These are phyloP conservation scores for Brassica cretica DNA, from an alignment of 345 rosid genomes.

Conservation along the genomic window DNA sequence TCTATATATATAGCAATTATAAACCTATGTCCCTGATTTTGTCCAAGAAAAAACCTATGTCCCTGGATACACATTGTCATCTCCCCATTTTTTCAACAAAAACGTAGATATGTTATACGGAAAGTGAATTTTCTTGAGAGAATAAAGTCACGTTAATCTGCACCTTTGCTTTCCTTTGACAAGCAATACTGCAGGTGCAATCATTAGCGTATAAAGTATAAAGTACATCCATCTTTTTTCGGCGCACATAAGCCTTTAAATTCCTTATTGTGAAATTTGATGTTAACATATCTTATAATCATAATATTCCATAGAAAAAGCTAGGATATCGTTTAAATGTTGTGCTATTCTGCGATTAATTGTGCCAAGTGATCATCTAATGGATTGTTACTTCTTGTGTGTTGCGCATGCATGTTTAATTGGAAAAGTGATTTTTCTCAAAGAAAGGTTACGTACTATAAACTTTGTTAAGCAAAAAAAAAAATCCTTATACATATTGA, in stretches of 20 bases:
- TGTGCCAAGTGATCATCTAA: not conserved
- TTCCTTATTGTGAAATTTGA: conserved; percentile 27
- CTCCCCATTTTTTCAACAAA: not conserved
- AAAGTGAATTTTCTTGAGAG: not conserved
- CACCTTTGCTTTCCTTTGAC: not conserved
- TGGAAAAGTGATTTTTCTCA: not conserved
- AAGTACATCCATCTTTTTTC: conserved; percentile 18
- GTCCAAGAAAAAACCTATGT: too few relatives aligned
- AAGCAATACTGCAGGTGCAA: conserved; percentile 15
- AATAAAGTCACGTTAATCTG: conserved; percentile 6
- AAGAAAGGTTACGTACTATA: not conserved
- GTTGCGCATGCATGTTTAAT: not conserved
- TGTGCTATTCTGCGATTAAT: not conserved
- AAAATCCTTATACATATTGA: not conserved
- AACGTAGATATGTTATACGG: not conserved
- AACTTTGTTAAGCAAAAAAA: not conserved
- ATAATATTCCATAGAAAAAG: not conserved
- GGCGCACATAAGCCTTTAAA: conserved; percentile 30
- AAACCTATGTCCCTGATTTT: not conserved
- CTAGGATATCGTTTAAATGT: not conserved
- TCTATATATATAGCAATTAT: not conserved
- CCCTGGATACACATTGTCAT: not conserved
- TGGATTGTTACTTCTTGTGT: not conserved
- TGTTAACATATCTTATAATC: conserved; percentile 18
- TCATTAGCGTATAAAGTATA: conserved; percentile 28